Evolutionary conservation across 2,329 filamentous ascomycete species (phyloP).

Genomic region (Didymosphaeria variabile): DNA sequence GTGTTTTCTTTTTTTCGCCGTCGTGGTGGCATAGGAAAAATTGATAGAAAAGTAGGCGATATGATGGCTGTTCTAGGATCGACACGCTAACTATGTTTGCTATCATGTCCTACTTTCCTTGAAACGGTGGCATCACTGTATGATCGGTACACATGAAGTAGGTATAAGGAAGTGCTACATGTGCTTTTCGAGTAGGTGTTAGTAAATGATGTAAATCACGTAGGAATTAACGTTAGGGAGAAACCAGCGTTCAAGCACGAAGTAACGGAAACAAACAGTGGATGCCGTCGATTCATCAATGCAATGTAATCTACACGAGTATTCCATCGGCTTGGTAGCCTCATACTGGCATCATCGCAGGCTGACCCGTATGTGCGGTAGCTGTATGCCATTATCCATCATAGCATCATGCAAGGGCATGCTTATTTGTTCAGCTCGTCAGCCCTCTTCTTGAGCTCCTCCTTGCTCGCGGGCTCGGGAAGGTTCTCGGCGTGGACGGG

Average conservation of each 20-base stretch:
- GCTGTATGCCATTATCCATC: not conserved
- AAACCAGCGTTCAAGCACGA: not conserved
- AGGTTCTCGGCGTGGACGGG: conserved; percentile 57
- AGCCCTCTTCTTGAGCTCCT: conserved; percentile 60
- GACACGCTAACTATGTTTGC: no score
- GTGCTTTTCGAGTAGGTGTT: no score
- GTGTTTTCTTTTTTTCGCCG: not conserved
- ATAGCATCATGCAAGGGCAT: not conserved
- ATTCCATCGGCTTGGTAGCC: not conserved
- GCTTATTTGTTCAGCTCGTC: conserved; percentile 60
- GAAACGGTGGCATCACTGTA: no score
- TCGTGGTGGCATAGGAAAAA: not conserved
- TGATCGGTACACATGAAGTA: no score
- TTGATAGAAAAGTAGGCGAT: not conserved
- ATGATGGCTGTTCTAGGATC: no score
- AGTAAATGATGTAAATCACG: no score
- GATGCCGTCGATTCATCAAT: not conserved
- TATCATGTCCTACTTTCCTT: no score
- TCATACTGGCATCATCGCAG: not conserved
- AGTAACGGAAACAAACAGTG: not conserved
- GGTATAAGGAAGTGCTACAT: no score
- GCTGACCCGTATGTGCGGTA: not conserved
- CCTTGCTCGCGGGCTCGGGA: conserved; percentile 57
- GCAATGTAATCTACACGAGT: not conserved
- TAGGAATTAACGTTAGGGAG: not conserved